phyloP scores from a whole-genome alignment of 75 land plant genomes.

The Isoetes taiwanensis region DNA sequence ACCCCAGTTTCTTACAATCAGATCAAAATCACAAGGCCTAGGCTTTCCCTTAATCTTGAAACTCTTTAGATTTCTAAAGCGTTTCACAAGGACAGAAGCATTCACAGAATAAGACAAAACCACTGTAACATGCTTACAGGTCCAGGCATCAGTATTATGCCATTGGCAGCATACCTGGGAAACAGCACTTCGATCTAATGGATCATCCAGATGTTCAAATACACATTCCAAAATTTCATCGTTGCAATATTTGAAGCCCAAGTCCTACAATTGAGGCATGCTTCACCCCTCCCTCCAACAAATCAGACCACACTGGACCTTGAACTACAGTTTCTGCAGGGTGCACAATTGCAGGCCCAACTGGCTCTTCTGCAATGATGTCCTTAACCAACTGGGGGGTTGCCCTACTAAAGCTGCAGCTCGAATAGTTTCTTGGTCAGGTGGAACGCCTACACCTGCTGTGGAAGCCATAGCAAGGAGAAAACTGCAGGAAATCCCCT shows the following conservation, averaged over 20 bases:
- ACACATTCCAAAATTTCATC: constrained; percentile 39
- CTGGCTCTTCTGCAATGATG: background rate
- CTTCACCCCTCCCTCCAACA: constrained; percentile 15
- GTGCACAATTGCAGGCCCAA: constrained; percentile 22
- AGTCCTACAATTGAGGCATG: constrained; percentile 20
- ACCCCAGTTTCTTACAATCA: constrained; percentile 35
- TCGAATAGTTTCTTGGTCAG: constrained; percentile 8
- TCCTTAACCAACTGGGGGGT: background rate
- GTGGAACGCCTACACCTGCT: too few species aligned
- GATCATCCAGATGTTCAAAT: constrained; percentile 25
- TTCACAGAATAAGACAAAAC: constrained; percentile 39
- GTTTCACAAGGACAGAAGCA: constrained; percentile 21
- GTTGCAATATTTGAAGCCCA: constrained; percentile 17
- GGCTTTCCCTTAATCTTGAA: constrained; percentile 50
- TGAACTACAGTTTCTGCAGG: constrained; percentile 14
- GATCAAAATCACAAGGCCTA: constrained; percentile 32
- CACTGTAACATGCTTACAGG: constrained; percentile 43
- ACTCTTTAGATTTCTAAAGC: constrained; percentile 23
- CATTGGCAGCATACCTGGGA: constrained; percentile 50
- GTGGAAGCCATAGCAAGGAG: too few species aligned
- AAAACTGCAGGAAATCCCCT: too few species aligned
- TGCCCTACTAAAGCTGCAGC: constrained; percentile 24
- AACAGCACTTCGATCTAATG: constrained; percentile 34
- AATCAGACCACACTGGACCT: constrained; percentile 14
- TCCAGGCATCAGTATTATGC: constrained; percentile 31